Evolutionary conservation across 495 filamentous ascomycete genomes (phyloP).

Genomic region (Aspergillus nidulans): DNA sequence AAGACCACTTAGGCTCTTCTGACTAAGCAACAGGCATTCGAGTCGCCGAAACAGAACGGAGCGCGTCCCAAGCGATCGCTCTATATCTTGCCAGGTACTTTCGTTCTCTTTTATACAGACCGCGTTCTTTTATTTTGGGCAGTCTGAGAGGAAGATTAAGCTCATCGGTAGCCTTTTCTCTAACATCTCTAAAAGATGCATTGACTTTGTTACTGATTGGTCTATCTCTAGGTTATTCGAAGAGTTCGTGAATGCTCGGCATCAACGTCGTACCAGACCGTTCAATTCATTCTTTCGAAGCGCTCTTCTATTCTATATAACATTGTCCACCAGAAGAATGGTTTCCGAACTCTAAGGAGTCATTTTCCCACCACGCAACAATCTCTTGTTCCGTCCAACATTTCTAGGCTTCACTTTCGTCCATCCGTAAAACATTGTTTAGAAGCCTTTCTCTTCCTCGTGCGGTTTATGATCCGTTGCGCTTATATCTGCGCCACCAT

Average conservation of each 20-base stretch:
- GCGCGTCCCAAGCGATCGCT: slow-evolving; percentile 1
- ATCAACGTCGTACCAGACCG: background rate
- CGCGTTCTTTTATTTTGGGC: background rate
- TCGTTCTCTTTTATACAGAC: background rate
- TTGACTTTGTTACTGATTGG: background rate
- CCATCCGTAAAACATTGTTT: background rate
- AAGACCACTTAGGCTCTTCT: background rate
- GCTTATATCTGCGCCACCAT: background rate
- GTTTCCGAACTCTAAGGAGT: background rate
- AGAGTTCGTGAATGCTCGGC: background rate
- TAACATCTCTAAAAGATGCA: too few relatives aligned
- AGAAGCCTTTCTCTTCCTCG: background rate
- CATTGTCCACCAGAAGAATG: background rate
- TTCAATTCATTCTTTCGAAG: background rate
- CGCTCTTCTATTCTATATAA: background rate
- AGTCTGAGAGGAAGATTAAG: background rate
- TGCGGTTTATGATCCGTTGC: background rate
- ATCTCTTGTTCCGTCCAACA: background rate
- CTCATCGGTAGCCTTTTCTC: background rate
- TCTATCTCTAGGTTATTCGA: background rate
- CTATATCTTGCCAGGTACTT: background rate
- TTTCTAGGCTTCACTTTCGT: background rate
- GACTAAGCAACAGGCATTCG: background rate
- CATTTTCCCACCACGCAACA: background rate
- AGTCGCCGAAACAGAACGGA: background rate